These are phyloP conservation scores for Pichia sporocuriosa DNA, from an alignment of 805 yeast genomes.

Conservation along the genomic window DNA sequence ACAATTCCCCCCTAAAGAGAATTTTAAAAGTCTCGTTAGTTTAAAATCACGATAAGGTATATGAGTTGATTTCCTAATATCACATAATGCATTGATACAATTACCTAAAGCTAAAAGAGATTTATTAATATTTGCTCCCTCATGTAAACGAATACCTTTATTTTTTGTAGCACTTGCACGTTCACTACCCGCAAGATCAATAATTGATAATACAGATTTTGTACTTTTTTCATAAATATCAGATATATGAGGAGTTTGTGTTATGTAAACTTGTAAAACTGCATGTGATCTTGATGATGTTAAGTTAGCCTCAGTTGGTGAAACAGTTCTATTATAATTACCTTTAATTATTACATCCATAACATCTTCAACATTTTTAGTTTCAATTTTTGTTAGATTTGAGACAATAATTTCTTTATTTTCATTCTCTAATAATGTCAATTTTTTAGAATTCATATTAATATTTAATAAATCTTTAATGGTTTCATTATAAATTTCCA, in stretches of 20 bases:
- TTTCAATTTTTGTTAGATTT: conserved; percentile 58
- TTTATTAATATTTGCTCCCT: conserved; percentile 90
- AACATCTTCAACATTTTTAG: conserved; percentile 59
- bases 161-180: conserved; percentile 87
- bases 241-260: conserved; percentile 51
- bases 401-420: conserved; percentile 61
- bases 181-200: conserved; percentile 93
- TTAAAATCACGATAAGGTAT: conserved; percentile 91
- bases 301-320: conserved; percentile 87
- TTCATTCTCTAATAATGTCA: conserved; percentile 67
- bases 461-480: conserved; percentile 74
- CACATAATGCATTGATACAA: conserved; percentile 88
- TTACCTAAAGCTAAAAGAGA: conserved; percentile 87
- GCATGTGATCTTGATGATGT: conserved; percentile 93
- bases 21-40: conserved; percentile 76
- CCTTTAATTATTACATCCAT: conserved; percentile 73
- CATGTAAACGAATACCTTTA: conserved; percentile 71
- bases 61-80: conserved; percentile 57
- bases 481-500: conserved; percentile 89
- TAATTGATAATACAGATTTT: conserved; percentile 75
- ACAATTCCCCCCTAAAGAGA: conserved; percentile 90
- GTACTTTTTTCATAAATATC: conserved; percentile 62
- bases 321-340: conserved; percentile 68
- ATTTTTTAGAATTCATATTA: conserved; percentile 26
- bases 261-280: conserved; percentile 72